These are phyloP conservation scores for Escovopsis weberi DNA, from an alignment of 2,329 filamentous ascomycete genomes.

Conservation along the genomic window DNA sequence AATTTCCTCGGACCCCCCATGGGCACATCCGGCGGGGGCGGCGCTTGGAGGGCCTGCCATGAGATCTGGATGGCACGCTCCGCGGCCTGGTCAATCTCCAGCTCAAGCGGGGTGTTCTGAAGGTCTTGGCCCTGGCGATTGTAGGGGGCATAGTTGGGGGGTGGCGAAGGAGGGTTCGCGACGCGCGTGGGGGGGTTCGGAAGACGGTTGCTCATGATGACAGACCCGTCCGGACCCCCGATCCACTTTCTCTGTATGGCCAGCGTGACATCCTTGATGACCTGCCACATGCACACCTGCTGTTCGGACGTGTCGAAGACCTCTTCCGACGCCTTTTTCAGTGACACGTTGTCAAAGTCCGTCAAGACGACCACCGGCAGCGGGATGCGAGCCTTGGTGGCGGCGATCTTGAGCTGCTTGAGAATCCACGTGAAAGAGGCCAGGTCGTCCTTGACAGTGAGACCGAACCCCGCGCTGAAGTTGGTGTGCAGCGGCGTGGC, in stretches of 20 bases:
- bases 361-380: slow-evolving; percentile 1
- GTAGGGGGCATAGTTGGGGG: background rate
- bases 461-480: background rate
- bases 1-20: background rate
- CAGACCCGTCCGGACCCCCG: background rate
- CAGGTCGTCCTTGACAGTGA: background rate
- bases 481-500: background rate
- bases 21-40: background rate
- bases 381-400: background rate
- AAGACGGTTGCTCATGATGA: background rate
- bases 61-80: background rate
- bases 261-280: background rate
- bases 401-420: background rate
- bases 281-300: background rate
- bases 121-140: background rate
- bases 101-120: background rate
- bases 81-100: background rate
- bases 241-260: background rate
- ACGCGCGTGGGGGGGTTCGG: background rate
- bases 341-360: background rate
- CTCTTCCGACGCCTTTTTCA: background rate
- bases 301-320: background rate
- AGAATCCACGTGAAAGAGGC: background rate
- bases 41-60: background rate
- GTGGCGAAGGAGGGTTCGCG: background rate